Evolutionary conservation across 163 green algal genomes (phyloP).

Genomic region (Scenedesmus sp.): DNA sequence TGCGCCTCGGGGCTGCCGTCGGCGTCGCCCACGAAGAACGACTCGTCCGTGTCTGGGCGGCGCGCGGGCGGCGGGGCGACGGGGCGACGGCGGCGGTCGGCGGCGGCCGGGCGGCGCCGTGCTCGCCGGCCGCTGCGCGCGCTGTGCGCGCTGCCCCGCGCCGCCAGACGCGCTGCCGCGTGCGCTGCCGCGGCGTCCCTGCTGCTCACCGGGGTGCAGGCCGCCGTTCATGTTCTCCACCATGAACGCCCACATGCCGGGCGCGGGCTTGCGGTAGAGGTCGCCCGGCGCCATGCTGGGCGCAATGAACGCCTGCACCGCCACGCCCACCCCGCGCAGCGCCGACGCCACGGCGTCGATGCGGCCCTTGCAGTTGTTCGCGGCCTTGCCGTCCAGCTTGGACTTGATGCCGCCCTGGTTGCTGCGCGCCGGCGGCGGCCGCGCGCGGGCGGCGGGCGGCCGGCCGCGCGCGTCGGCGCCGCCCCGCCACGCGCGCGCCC

Average conservation of each 20-base stretch:
- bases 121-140: no score
- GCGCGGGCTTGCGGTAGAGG: constrained; percentile 67
- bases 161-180: no score
- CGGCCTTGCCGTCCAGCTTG: constrained; percentile 62
- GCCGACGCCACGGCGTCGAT: constrained; percentile 55
- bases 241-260: constrained; percentile 84
- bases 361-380: constrained; percentile 57
- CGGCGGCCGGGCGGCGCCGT: no score
- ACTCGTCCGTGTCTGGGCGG: constrained; percentile 54
- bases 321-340: constrained; percentile 45
- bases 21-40: constrained; percentile 79
- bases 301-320: constrained; percentile 61
- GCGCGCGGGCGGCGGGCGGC: no score
- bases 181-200: not conserved
- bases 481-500: no score
- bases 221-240: constrained; percentile 69
- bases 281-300: constrained; percentile 54
- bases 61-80: not conserved
- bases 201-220: constrained; percentile 52
- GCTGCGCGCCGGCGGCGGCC: constrained; percentile 41
- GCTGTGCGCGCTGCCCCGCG: no score
- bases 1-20: constrained; percentile 62
- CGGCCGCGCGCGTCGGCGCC: no score
- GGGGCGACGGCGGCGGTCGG: not conserved
- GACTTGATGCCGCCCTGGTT: constrained; percentile 78